Base-by-base conservation (phyloP, 306 rosid genomes). In the Lablab purpureus region DNA sequence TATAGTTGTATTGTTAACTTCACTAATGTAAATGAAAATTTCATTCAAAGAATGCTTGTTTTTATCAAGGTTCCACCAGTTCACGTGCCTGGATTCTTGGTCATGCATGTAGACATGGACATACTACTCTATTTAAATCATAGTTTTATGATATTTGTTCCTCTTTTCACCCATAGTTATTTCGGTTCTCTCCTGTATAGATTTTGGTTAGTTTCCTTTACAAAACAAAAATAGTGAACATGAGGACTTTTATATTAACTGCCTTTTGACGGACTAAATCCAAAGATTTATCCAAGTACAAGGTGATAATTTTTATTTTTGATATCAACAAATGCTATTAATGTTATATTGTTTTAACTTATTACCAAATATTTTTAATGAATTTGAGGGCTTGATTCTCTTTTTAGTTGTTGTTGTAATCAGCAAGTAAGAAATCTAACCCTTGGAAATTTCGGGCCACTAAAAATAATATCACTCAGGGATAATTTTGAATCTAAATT, bases 1-100 rank as follows among this genome's bases (percentile, higher is more conserved):
- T 45, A 12, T 65, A 5, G 7, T 3, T 54, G 30, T 21, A 21
- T 10, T 54, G 27, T 54, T 64, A 19, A 15, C 54, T 73, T 80
- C 49, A 32, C 17, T 40, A 9, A 17, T 36, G n/a, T 40, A 13
- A 56, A 21, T 6, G 45, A 30, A 43, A 67, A 45, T 19, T 28
- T 65, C n/a, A 55, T 66, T 77, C 55, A 22, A 63, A 65, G 74
- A 22, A 22, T 55, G 14, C 17, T 55, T 25, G 43, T 22, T 52
- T 40, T 37, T 23, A 21, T 19, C 32, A 55, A 6, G 51, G 55
- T 40, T 55, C 23, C 18, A 40, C 23, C 18, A 41, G 12, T 41
- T 58, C 43, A 50, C 19, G 10, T 49, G 62, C 30, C 30, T 41
- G 10, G 10, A 67, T 70, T 73, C 69, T 65, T 58, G 17, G 25